phyloP scores from a whole-genome alignment of 176 grass and related monocot genomes.

The Musa schizocarpa region DNA sequence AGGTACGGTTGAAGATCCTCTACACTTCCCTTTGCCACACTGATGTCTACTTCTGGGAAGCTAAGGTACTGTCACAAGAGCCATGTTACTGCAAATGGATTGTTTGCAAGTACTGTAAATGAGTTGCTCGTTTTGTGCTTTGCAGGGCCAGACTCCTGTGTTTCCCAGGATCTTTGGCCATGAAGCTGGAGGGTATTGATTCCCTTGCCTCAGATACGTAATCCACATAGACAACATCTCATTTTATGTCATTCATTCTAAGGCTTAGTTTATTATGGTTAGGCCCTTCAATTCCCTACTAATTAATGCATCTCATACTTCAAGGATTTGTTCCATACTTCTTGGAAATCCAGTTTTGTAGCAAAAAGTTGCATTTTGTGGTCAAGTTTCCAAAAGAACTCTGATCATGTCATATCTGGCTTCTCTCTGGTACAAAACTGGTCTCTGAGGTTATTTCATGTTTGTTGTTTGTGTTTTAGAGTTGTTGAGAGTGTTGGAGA shows the following conservation, averaged over 20 bases:
- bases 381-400: too few species aligned
- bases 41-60: conserved; percentile 95
- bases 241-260: too few species aligned
- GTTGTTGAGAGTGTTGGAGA: conserved; percentile 74
- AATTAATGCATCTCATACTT: too few species aligned
- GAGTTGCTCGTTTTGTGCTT: not conserved
- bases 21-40: conserved; percentile 82
- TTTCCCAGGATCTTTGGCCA: conserved; percentile 90
- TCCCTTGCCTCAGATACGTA: not conserved
- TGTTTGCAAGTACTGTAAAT: too few species aligned
- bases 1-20: conserved; percentile 80
- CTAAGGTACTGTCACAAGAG: conserved; percentile 36
- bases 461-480: conserved; percentile 23
- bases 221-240: too few species aligned
- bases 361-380: too few species aligned
- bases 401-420: too few species aligned
- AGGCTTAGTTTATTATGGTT: too few species aligned
- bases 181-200: conserved; percentile 75
- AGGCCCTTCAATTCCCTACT: too few species aligned
- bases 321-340: not conserved
- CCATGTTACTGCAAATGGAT: too few species aligned
- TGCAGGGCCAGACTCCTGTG: conserved; percentile 76
- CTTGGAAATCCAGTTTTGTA: not conserved
- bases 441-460: not conserved
- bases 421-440: too few species aligned